Percentiles rank a stretch among this genome's conserved stretches.
Evolutionary conservation across 1,284 basidiomycete genomes (phyloP).

Genomic region (Ustilago xerochloae): DNA sequence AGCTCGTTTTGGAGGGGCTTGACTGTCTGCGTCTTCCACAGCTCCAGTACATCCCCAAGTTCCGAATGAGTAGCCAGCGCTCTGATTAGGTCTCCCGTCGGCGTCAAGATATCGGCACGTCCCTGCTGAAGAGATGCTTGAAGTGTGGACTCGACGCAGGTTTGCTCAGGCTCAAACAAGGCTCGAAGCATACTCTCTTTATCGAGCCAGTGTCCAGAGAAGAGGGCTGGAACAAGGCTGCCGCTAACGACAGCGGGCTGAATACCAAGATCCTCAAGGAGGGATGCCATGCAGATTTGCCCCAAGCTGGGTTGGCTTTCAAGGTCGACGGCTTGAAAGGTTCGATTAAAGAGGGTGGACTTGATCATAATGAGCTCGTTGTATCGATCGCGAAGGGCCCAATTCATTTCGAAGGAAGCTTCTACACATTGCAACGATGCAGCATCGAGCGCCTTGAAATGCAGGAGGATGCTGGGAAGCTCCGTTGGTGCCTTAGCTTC

Average conservation of each 20-base stretch:
- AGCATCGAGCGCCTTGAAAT: background rate
- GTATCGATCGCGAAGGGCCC: slow-evolving; percentile 5
- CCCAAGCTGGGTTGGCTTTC: background rate
- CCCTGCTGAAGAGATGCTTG: background rate
- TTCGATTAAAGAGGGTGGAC: too few species aligned
- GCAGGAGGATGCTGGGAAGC: slow-evolving; percentile 6
- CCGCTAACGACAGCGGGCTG: background rate
- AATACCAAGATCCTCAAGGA: slow-evolving; percentile 24
- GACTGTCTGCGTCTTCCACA: too few species aligned
- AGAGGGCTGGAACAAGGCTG: background rate
- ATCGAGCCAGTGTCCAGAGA: background rate
- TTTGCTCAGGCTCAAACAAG: background rate
- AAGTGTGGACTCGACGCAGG: background rate
- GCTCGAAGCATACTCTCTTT: background rate
- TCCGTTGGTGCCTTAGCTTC: slow-evolving; percentile 20
- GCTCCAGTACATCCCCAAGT: too few species aligned
- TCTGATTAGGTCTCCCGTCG: background rate
- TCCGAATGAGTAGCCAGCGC: too few species aligned
- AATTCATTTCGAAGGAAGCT: background rate
- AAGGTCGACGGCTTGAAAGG: background rate
- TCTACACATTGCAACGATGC: background rate
- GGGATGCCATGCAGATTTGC: slow-evolving; percentile 18
- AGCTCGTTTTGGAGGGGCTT: background rate
- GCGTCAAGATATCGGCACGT: background rate
- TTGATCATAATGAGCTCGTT: background rate